Conservation (phyloP, 768 basidiomycete genomes). For the Leccinum arenicola region DNA sequence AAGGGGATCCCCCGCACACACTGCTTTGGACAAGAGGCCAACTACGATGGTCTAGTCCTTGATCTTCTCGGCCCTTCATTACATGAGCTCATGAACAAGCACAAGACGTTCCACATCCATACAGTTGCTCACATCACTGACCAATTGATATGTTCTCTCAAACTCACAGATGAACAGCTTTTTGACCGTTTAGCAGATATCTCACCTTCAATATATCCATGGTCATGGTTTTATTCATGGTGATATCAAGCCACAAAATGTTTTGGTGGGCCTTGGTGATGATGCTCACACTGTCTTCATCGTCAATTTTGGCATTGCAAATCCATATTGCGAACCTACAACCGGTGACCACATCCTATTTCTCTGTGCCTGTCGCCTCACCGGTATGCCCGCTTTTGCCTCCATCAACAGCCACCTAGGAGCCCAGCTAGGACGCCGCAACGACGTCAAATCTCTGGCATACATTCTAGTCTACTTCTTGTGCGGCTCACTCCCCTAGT, state of each 20-base stretch:
- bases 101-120: not conserved
- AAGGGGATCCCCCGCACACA: not conserved
- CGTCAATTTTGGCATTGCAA: not conserved
- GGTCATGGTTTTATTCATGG: not conserved
- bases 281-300: not conserved
- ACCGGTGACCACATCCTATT: not conserved
- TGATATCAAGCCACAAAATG: not conserved
- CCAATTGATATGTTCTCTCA: not conserved
- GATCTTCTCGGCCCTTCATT: conserved; percentile 1
- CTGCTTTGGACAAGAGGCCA: not conserved
- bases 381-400: not conserved
- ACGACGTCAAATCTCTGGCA: not conserved
- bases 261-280: not conserved
- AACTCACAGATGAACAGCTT: not conserved
- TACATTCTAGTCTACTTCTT: not conserved
- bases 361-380: not conserved
- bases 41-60: not conserved
- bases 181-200: not conserved
- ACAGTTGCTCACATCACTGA: not conserved
- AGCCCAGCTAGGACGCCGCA: not conserved
- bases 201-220: not conserved
- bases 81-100: not conserved
- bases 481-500: not conserved
- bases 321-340: not conserved
- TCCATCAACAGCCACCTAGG: not conserved